Evolutionary conservation across 1,139 yeast genomes (phyloP), one percentile per base, ranked within the genome.

Genomic region (Saccharomyces hybrid): DNA sequence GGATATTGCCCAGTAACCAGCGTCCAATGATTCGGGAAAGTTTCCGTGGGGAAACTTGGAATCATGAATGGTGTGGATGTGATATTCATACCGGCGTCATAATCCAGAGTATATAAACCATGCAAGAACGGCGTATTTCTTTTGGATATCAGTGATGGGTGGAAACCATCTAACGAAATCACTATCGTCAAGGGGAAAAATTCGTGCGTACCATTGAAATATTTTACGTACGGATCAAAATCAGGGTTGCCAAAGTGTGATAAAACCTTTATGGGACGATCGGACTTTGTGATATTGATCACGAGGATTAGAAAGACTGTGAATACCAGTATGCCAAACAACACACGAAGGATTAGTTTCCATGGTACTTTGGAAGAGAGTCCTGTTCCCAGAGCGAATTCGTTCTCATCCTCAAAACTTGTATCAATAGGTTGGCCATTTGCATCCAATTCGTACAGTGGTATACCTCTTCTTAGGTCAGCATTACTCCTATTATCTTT

Each of bases 21-120:
- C 0, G 96, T 83, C 95, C 96, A 91, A 68, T 89, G 96, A 67
- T 91, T 90, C 0, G 97, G 95, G 64, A 88, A 88, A 0, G 96
- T 88, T 42, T 90, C 86, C 0, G 95, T 81, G 1, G 97, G 97
- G 69, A 90, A 90, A 4, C 89, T 80, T 0, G 97, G 96, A 3
- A 72, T 73, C 93, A 91, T 87, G 65, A 81, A 89, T 0, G 97
- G 97, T 4, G 61, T 50, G 25, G 54, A 52, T 3, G 95, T 82
- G 4, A 87, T 87, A 61, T 78, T 81, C 44, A 38, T 38, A 16
- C 26, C 26, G 2, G 13, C 46, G 11, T 47, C 32, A 30, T 41
- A 41, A 3, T 47, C 38, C 42, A 42, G n/a, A 9, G 5, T 28
- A 26, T 30, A 51, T 23, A 51, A 38, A 9, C 27, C 23, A 47